Conservation (phyloP, 106 monocot genomes). For the Phalaenopsis equestris region DNA sequence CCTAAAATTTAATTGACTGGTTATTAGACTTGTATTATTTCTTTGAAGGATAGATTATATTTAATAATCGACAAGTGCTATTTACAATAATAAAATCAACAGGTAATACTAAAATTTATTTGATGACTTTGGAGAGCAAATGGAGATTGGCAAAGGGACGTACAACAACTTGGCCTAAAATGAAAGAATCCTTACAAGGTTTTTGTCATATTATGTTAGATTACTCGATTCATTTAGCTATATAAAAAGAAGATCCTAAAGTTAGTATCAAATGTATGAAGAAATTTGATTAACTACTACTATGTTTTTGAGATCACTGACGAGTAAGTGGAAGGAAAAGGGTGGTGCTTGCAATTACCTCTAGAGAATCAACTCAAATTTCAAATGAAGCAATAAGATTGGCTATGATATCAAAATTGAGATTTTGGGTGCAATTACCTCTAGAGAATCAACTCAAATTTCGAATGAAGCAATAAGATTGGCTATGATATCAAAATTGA, state of each 20-base stretch:
- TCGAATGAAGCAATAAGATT: background rate
- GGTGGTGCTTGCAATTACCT: no score
- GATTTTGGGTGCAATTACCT: no score
- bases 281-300: no score
- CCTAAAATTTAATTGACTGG: background rate
- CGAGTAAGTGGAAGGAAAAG: no score
- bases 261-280: no score
- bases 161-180: background rate
- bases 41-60: background rate
- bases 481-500: background rate
- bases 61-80: background rate
- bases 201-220: background rate
- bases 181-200: background rate
- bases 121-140: background rate
- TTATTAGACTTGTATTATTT: background rate
- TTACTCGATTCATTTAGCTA: background rate
- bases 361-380: no score
- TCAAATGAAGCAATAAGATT: background rate
- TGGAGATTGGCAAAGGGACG: background rate
- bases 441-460: no score
- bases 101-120: background rate
- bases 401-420: background rate
- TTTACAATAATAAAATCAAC: background rate
- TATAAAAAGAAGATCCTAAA: no score
- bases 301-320: no score